Evolutionary conservation across 768 basidiomycete species (phyloP), one percentile per base, ranked within the genome.

Genomic region (Phlebiopsis flavidoalba): DNA sequence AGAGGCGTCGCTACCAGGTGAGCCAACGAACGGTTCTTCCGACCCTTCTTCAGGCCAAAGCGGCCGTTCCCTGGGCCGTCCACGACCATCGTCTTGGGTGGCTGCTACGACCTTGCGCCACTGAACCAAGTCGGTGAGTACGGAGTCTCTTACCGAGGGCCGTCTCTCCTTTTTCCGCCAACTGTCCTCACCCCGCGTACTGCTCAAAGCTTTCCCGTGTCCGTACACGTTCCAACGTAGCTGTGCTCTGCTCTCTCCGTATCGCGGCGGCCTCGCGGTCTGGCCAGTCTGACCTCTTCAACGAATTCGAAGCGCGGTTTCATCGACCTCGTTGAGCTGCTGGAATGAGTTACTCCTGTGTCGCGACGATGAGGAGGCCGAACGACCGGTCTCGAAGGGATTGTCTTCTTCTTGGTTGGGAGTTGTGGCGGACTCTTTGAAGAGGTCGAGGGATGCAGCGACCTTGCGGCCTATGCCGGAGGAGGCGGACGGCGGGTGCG

Each of bases 251-350:
- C 69, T 89, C 86, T 60, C 89, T 77, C 59, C 89, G 79, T 53
- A 86, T 76, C 19, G 86, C 87, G 58, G 85, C 87, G 5, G 83
- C 77, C 74, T 91, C 91, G 45, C 88, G 83, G 71, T 90, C 89
- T 1, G 88, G 89, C 91, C 91, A 92, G 64, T 89, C 91, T 15
- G 91, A 85, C 47, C 91, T 83, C 70, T 90, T 91, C 51, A n/a
- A 92, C 88, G 66, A 91, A 91, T 76, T 91, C 83, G 68, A 85
- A 91, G 68, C 86, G 81, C 17, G 88, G 80, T 63, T n/a, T 88
- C 82, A 24, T 83, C 81, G 48, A 89, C 84, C 61, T 83, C 81
- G 31, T 78, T 75, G 35, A 76, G 75, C 43, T 82, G 76, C 35
- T 76, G 73, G 3, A 71, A 72, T 7, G 74, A 69, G 26, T 72